Evolutionary conservation across 805 yeast genomes (phyloP), one percentile per base, ranked within the genome.

Genomic region (Groenewaldozyma salmanticensis): DNA sequence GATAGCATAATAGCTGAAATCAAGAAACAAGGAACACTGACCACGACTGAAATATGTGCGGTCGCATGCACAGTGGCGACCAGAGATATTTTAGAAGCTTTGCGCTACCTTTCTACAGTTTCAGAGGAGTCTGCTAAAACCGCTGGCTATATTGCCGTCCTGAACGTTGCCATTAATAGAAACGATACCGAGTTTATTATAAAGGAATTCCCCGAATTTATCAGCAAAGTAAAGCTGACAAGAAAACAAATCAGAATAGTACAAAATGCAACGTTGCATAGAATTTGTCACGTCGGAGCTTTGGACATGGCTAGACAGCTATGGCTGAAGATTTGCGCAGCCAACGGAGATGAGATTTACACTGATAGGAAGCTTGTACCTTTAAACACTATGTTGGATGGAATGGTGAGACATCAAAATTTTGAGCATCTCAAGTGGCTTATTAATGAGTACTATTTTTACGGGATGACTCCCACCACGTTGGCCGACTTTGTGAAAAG

Each of bases 141-240:
- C 15, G 32, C 27, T 5, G 40, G 47, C 9, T 40, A 42, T 24
- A 42, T 47, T 9, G 53, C 59, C 3, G 33, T 58, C 29, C 52
- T 57, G 11, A 49, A 51, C 31, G 44, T 40, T 11, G 51, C 51
- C 3, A 52, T 52, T 21, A 49, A 51, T 21, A 31, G 36, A 24
- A 48, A 53, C 18, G 51, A 58, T 9, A 13, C 21, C 16, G 44
- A 32, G 4, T 16, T 33, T 5, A 46, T 44, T 5, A 29, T 22
- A 16, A 29, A 36, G n/a, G 45, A 42, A 32, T 21, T 45, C 9
- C 27, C 34, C 27, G 31, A 24, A 22, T 35, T 37, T 13, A 13
- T 24, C 13, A 9, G 11, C 15, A 38, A 35, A 31, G 37, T 21
- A 15, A 33, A 32, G n/a, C 37, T 33, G 21, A 21, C 40, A 13